Evolutionary conservation across 768 basidiomycete species (phyloP), one percentile per base, ranked within the genome.

Genomic region (Boletales sp.): DNA sequence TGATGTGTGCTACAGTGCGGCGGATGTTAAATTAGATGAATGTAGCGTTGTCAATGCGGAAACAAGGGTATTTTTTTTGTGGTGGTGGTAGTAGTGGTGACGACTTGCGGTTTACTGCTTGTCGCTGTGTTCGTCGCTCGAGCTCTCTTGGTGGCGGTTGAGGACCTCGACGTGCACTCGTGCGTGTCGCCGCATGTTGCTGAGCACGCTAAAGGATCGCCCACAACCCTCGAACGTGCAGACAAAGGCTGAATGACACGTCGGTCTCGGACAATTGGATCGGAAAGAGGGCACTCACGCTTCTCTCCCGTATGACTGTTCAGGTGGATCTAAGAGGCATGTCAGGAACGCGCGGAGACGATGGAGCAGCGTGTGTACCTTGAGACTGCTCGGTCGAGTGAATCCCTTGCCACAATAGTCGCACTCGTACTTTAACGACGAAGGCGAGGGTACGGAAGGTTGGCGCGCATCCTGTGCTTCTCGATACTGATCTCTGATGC

Each of bases 181-280:
- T 51, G 87, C 82, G 66, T 91, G 89, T 50, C 89, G 77, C 54
- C 89, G 84, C 89, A 91, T 91, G 72, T 91, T 91, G 68, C 87
- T 90, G 62, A 90, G 81, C 44, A 90, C 89, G 61, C 87, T 89
- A 69, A 91, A 91, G 63, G 84, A 82, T 39, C 88, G 84, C 8
- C 85, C 84, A 69, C 89, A 91, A 51, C 79, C 80, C 55, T 84
- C 80, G 46, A 82, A 78, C 15, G 88, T 83, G 64, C 89, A 91
- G 39, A 77, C 71, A 68, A 86, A 90, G 9, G 89, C 89, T 90
- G 64, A 50, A 56, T 15, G 28, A 28, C 25, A 28, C 4, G 41
- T 44, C 44, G 32, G 41, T 17, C 25, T 49, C 14, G 35, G 37
- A 5, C 41, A 38, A 43, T 64, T 49, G 53, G 44, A 50, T 46